A percentile compares a stretch with the other conserved stretches of the same genome.
These are phyloP conservation scores for Cicer judaicum DNA, from an alignment of 306 rosid species.

Conservation along the genomic window DNA sequence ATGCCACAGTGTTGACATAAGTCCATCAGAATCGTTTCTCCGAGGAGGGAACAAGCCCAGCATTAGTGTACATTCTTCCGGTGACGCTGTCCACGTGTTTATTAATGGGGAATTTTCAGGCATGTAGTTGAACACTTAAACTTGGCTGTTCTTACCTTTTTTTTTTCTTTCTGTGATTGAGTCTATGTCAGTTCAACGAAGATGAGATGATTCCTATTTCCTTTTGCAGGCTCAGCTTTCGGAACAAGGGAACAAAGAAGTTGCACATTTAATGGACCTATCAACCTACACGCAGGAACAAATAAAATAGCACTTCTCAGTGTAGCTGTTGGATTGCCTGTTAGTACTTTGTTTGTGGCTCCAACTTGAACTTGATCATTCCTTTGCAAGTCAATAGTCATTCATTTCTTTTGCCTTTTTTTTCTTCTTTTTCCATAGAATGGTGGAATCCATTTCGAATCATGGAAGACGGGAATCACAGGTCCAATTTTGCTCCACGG, in stretches of 20 bases:
- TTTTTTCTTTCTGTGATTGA: not conserved
- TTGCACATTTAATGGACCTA: conserved; percentile 71
- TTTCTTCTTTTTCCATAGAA: conserved; percentile 51
- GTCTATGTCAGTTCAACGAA: conserved; percentile 32
- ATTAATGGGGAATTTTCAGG: conserved; percentile 87
- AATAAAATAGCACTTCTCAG: conserved; percentile 89
- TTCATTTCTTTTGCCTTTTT: conserved; percentile 22
- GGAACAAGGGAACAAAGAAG: conserved; percentile 75
- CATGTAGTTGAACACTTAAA: conserved; percentile 40
- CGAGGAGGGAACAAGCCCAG: conserved; percentile 70
- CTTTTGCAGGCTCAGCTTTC: conserved; percentile 75
- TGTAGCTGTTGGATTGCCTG: conserved; percentile 91
- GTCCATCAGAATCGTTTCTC: conserved; percentile 79
- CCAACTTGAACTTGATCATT: conserved; percentile 25
- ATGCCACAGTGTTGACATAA: conserved; percentile 68
- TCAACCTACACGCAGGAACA: conserved; percentile 71
- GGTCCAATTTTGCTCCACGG: conserved; percentile 83
- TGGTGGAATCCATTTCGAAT: conserved; percentile 79
- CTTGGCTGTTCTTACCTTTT: not conserved
- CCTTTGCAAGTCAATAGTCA: conserved; percentile 1
- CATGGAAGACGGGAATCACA: conserved; percentile 76
- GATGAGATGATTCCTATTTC: conserved; percentile 27
- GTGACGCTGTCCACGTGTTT: conserved; percentile 89
- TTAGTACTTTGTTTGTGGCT: conserved; percentile 49
- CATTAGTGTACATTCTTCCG: conserved; percentile 75